Conservation (phyloP, 1,284 basidiomycete species). For the Mycena citricolor region DNA sequence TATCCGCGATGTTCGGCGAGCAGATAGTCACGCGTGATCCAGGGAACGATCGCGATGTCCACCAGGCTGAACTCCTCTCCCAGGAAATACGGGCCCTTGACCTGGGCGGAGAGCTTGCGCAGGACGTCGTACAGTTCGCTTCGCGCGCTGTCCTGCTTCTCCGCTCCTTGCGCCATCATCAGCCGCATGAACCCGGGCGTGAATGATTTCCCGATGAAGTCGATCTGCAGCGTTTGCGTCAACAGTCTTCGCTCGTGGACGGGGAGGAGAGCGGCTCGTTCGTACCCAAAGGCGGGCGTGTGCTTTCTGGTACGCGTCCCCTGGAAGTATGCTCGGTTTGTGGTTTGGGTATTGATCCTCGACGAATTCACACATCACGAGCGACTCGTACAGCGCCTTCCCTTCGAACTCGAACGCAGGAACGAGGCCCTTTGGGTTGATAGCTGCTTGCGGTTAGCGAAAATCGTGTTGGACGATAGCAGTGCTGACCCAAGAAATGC, state of each 20-base stretch:
- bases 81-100: conserved; percentile 60
- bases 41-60: conserved; percentile 61
- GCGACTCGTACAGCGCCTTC: conserved; percentile 59
- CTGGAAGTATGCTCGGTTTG: conserved; percentile 46
- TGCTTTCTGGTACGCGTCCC: conserved; percentile 51
- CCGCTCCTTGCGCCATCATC: conserved; percentile 50
- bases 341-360: conserved; percentile 55
- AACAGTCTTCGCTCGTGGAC: background rate
- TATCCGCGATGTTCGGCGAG: conserved; percentile 53
- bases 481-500: conserved; percentile 49
- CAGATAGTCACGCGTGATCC: conserved; percentile 51
- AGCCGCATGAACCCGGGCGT: conserved; percentile 55
- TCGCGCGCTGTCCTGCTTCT: conserved; percentile 46
- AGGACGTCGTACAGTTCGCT: conserved; percentile 48
- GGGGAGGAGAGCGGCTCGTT: background rate
- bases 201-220: conserved; percentile 51
- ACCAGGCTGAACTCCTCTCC: conserved; percentile 57
- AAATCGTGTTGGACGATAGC: background rate
- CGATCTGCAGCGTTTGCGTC: conserved; percentile 25
- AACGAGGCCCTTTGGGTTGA: conserved; percentile 71
- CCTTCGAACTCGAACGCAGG: conserved; percentile 60
- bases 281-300: conserved; percentile 48
- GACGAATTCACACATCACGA: conserved; percentile 60
- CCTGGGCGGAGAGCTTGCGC: conserved; percentile 43
- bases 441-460: conserved; percentile 40